These are phyloP conservation scores for Hypoxylon sp. DNA, from an alignment of 2,329 filamentous ascomycete genomes.

Conservation along the genomic window DNA sequence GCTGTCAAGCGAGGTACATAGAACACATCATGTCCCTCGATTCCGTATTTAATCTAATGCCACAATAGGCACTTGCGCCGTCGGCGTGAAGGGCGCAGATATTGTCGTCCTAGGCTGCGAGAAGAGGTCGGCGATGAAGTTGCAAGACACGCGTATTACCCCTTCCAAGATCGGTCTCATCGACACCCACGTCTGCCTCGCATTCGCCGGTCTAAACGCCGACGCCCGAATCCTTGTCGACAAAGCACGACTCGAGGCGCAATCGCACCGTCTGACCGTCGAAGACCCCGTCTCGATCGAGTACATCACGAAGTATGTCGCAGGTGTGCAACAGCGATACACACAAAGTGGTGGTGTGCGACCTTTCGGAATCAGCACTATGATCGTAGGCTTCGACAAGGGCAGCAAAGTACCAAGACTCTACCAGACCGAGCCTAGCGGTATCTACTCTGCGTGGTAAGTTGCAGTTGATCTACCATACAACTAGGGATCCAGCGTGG, in stretches of 20 bases:
- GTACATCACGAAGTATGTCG: constrained; percentile 99
- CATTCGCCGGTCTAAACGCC: constrained; percentile 96
- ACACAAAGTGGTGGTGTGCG: constrained; percentile 98
- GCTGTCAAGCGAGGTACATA: constrained; percentile 92
- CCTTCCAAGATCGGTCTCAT: constrained; percentile 98
- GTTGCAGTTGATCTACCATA: constrained; percentile 43
- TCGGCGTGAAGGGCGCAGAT: constrained; percentile 93
- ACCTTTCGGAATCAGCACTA: constrained; percentile 97
- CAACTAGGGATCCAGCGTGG: neutral
- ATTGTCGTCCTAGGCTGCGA: constrained; percentile 97
- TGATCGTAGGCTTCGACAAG: constrained; percentile 98
- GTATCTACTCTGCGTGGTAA: constrained; percentile 98
- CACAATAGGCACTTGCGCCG: constrained; percentile 86
- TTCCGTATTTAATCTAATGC: too few relatives aligned
- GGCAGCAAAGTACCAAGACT: constrained; percentile 87
- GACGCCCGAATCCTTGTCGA: constrained; percentile 98
- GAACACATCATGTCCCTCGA: too few relatives aligned
- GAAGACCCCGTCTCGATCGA: constrained; percentile 98
- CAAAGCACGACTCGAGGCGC: constrained; percentile 96
- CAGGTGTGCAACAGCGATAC: constrained; percentile 97
- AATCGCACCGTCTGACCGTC: constrained; percentile 95
- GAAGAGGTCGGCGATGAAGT: constrained; percentile 98
- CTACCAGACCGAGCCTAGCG: constrained; percentile 99
- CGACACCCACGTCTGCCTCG: constrained; percentile 94
- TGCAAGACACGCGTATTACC: constrained; percentile 98